phyloP scores from a whole-genome alignment of 495 filamentous ascomycete genomes.

The Patellaria atrata region DNA sequence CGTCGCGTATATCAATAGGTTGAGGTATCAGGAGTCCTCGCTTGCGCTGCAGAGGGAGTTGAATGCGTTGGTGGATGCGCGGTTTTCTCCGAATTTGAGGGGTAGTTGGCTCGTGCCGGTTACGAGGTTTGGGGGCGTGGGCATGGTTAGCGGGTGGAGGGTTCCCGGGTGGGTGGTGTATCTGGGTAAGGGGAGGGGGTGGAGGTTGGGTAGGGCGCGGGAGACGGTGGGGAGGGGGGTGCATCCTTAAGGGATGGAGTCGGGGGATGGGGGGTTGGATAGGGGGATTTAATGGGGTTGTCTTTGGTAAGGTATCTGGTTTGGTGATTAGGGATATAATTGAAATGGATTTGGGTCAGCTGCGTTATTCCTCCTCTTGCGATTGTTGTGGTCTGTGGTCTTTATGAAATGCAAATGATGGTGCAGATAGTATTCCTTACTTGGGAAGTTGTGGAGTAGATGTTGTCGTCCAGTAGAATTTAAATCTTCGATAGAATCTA shows the following conservation, averaged over 20 bases:
- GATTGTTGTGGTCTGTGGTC: no score
- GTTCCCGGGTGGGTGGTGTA: conserved; percentile 11
- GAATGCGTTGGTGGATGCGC: conserved; percentile 5
- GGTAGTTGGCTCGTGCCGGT: conserved; percentile 17
- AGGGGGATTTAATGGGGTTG: no score
- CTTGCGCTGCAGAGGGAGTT: conserved; percentile 8
- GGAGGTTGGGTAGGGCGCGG: neutral
- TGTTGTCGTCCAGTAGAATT: no score
- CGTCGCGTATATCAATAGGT: conserved; percentile 12
- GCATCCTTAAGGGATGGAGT: neutral
- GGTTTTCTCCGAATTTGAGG: conserved; percentile 8
- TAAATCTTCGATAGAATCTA: no score
- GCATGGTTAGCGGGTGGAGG: conserved; percentile 9
- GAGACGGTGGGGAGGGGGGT: neutral
- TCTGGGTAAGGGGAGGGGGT: conserved; percentile 10
- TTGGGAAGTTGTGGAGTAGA: no score
- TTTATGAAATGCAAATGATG: no score
- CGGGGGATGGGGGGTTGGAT: no score
- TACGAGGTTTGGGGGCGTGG: conserved; percentile 16
- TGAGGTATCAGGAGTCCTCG: neutral
- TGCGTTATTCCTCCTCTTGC: no score
- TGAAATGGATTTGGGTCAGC: no score
- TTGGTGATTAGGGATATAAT: no score
- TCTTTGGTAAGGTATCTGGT: no score
- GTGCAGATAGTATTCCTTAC: no score